phyloP scores from a whole-genome alignment of 2,329 filamentous ascomycete genomes.

The Colletotrichum horii region DNA sequence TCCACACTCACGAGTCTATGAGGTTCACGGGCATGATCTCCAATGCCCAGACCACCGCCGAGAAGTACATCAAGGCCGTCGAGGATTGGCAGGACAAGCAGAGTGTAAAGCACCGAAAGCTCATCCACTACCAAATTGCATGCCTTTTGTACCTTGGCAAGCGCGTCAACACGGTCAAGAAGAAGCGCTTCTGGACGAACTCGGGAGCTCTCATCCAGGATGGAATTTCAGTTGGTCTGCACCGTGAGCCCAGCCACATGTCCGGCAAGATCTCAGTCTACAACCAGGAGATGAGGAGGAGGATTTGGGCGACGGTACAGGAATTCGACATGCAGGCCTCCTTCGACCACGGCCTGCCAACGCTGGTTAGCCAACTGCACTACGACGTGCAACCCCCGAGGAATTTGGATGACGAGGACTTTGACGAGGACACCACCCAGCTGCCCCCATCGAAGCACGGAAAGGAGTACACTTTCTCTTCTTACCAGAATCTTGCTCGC shows the following conservation, averaged over 20 bases:
- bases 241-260: conserved; percentile 63
- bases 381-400: conserved; percentile 60
- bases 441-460: conserved; percentile 57
- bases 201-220: conserved; percentile 62
- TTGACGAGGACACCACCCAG: conserved; percentile 56
- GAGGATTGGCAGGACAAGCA: conserved; percentile 60
- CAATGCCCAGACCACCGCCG: conserved; percentile 57
- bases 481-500: conserved; percentile 62
- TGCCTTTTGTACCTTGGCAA: conserved; percentile 67
- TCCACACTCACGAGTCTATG: conserved; percentile 56
- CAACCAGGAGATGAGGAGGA: conserved; percentile 66
- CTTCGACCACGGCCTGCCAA: conserved; percentile 65
- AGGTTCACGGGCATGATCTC: conserved; percentile 65
- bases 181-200: conserved; percentile 68
- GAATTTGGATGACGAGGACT: conserved; percentile 64
- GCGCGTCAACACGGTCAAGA: conserved; percentile 67
- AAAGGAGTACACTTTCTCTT: conserved; percentile 62
- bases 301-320: conserved; percentile 66
- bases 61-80: conserved; percentile 61
- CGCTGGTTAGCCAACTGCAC: conserved; percentile 61
- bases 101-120: conserved; percentile 65
- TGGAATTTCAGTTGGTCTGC: conserved; percentile 62
- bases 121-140: conserved; percentile 66
- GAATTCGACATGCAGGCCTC: conserved; percentile 68
- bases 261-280: conserved; percentile 60